Base-by-base conservation (phyloP, 768 basidiomycete species). In the Macrolepiota albuminosa region DNA sequence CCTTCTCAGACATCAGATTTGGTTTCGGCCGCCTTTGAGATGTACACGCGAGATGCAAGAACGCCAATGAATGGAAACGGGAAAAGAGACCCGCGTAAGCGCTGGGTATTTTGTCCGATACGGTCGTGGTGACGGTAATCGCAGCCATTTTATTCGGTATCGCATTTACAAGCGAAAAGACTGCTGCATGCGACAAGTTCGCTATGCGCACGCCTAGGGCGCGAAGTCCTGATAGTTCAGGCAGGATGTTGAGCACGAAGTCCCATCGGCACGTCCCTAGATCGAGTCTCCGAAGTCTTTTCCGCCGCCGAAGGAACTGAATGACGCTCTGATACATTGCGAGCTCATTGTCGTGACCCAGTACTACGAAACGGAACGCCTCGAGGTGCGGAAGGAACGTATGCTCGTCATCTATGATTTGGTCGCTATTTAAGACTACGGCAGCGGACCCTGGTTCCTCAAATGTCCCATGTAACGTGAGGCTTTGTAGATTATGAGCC, bases 201-300 rank as follows among this genome's bases (percentile, higher is more conserved):
- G 78, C 76, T 61, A 87, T 84, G 37, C 80, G 73, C 33, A 86
- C 83, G 36, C 85, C 79, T 6, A 89, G 69, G 10, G 84, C 85
- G 8, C 85, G 74, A 57, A 89, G 70, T 36, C 77, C 76, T 1
- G 65, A 70, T 26, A 88, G 73, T 29, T 79, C 79, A 0, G 84
- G 83, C 5, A 87, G 70, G 33, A 87, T 70, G 11, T 70, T 71
- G 11, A 74, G 71, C 14, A 83, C 80, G 26, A 87, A 71, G 31
- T 86, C 86, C 83, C 83, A 87, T 2, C 86, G 86, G 67, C 86
- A 89, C 58, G 71, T 77, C 2, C 86, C 86, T 37, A 88, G 73
- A 70, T 88, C 86, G 36, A 88, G 73, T 45, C 83, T 72, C 43
- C 85, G 68, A 36, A 88, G 70, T 50, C 72, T 75, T 59, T 72